Evolutionary conservation across 768 basidiomycete species (phyloP).

Genomic region (Mrakia hoshinonis): DNA sequence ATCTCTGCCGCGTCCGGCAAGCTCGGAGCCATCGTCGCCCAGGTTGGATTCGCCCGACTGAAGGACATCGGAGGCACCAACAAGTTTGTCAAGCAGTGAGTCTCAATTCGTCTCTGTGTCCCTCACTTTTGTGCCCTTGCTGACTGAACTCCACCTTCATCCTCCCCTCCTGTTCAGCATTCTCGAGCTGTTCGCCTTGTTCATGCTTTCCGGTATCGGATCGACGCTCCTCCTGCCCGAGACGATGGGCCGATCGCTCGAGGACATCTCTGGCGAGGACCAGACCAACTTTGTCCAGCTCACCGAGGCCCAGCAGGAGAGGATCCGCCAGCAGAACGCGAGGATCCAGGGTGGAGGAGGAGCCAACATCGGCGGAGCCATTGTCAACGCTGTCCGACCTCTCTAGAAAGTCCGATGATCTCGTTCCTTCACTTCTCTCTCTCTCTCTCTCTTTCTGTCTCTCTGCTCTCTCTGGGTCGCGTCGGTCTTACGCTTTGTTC

Average conservation of each 20-base stretch:
- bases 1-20: conserved; percentile 42
- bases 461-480: background rate
- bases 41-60: conserved; percentile 44
- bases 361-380: too few species aligned
- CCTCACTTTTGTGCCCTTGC: background rate
- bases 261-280: conserved; percentile 36
- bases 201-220: conserved; percentile 47
- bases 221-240: conserved; percentile 73
- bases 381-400: too few species aligned
- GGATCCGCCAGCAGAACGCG: background rate
- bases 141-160: background rate
- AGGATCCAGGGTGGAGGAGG: background rate
- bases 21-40: conserved; percentile 43
- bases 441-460: conserved; percentile 16
- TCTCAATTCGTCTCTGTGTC: background rate
- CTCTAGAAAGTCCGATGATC: background rate
- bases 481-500: conserved; percentile 11
- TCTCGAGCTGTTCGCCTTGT: conserved; percentile 70
- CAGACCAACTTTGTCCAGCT: conserved; percentile 33
- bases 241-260: conserved; percentile 51
- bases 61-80: conserved; percentile 54
- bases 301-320: background rate
- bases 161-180: conserved; percentile 20
- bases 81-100: conserved; percentile 35
- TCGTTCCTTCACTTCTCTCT: background rate